Evolutionary conservation across 495 filamentous ascomycete genomes (phyloP).

Genomic region (Aspergillus avenaceus): DNA sequence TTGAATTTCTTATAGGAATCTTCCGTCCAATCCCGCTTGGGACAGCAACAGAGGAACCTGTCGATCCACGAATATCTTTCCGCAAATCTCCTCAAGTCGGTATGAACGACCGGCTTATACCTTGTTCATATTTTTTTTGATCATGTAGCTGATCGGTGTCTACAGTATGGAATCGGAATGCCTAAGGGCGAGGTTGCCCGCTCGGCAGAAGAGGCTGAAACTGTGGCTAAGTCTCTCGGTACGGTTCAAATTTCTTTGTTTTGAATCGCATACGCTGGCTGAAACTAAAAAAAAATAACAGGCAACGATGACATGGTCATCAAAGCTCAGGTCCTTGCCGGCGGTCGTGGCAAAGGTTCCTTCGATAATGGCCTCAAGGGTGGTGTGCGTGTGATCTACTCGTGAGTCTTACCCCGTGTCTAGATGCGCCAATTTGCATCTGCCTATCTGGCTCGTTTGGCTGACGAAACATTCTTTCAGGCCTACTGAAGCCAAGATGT

Average conservation of each 20-base stretch:
- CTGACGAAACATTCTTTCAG: slow-evolving; percentile 32
- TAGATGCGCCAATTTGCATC: background rate
- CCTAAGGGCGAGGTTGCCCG: slow-evolving; percentile 83
- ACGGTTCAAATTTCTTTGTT: slow-evolving; percentile 17
- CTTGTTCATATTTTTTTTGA: background rate
- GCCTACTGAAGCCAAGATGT: slow-evolving; percentile 88
- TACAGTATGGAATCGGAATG: slow-evolving; percentile 88
- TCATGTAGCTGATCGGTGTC: slow-evolving; percentile 19
- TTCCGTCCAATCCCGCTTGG: slow-evolving; percentile 43
- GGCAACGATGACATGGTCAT: slow-evolving; percentile 96
- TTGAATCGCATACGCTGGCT: slow-evolving; percentile 7
- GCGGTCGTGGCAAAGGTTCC: slow-evolving; percentile 92
- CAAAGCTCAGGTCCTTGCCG: slow-evolving; percentile 98
- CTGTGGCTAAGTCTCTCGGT: slow-evolving; percentile 84
- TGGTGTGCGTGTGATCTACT: slow-evolving; percentile 97
- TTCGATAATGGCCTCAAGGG: slow-evolving; percentile 99
- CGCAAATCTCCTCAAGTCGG: slow-evolving; percentile 78
- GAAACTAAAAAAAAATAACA: too few species aligned
- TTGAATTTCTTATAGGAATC: slow-evolving; percentile 34
- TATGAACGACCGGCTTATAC: slow-evolving; percentile 36
- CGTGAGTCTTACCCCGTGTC: slow-evolving; percentile 46
- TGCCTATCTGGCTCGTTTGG: slow-evolving; percentile 18
- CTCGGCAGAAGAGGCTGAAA: slow-evolving; percentile 82
- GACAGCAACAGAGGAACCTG: slow-evolving; percentile 73
- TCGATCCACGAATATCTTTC: slow-evolving; percentile 98